Evolutionary conservation across 768 basidiomycete species (phyloP).

Genomic region (Omphalotus guepiniiformis): DNA sequence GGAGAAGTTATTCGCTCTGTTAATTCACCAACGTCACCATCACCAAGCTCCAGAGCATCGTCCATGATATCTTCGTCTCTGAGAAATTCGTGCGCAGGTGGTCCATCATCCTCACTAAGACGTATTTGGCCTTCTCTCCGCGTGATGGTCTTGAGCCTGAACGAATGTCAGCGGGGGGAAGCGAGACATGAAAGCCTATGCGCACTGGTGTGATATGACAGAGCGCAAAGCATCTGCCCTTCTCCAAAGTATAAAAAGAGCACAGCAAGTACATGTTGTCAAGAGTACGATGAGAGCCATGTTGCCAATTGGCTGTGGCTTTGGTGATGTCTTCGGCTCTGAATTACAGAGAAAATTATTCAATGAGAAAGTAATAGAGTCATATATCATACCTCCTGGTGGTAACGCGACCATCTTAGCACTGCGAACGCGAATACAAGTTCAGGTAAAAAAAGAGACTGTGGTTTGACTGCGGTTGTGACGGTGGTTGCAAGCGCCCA

Average conservation of each 20-base stretch:
- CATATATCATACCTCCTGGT: slow-evolving; percentile 9
- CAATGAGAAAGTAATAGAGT: not conserved
- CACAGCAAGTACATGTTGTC: slow-evolving; percentile 53
- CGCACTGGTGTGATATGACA: slow-evolving; percentile 62
- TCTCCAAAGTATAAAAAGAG: slow-evolving; percentile 61
- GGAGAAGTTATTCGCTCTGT: too few species aligned
- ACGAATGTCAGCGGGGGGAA: not conserved
- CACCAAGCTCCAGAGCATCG: slow-evolving; percentile 15
- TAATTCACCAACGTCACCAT: slow-evolving; percentile 3
- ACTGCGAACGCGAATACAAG: too few species aligned
- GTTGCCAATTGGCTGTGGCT: slow-evolving; percentile 63
- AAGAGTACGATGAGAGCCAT: slow-evolving; percentile 49
- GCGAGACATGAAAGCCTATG: slow-evolving; percentile 7
- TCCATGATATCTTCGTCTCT: slow-evolving; percentile 57
- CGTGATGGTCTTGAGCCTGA: slow-evolving; percentile 56
- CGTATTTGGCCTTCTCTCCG: slow-evolving; percentile 55
- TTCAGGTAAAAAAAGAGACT: too few species aligned
- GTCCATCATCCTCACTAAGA: slow-evolving; percentile 67
- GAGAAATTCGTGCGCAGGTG: slow-evolving; percentile 63
- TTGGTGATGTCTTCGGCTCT: slow-evolving; percentile 59
- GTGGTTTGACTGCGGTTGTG: too few species aligned
- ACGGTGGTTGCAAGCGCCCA: too few species aligned
- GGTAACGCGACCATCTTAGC: slow-evolving; percentile 5
- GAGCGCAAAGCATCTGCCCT: slow-evolving; percentile 49
- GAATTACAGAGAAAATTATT: too few species aligned